phyloP scores from a whole-genome alignment of 805 yeast genomes.

The Metschnikowia koreensis region DNA sequence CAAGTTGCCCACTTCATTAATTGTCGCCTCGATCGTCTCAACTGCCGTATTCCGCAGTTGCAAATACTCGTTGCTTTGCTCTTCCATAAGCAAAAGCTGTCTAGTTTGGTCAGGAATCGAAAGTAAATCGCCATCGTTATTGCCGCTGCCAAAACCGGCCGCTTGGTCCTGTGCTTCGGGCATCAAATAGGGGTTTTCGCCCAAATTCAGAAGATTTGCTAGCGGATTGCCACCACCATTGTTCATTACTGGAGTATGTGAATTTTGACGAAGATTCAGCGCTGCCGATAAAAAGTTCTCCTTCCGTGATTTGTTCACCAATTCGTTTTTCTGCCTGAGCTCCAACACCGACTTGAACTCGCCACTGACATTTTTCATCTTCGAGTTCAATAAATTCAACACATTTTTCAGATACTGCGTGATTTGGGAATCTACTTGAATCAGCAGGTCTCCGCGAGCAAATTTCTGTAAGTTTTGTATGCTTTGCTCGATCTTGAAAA shows the following conservation, averaged over 20 bases:
- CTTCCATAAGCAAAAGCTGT: slow-evolving; percentile 80
- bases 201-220: slow-evolving; percentile 20
- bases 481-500: slow-evolving; percentile 73
- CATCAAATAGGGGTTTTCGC: slow-evolving; percentile 41
- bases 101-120: slow-evolving; percentile 79
- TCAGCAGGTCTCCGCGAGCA: slow-evolving; percentile 44
- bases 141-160: background rate
- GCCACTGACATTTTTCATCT: slow-evolving; percentile 88
- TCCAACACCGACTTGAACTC: slow-evolving; percentile 89
- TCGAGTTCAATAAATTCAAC: slow-evolving; percentile 79
- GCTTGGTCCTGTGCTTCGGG: slow-evolving; percentile 23
- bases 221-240: slow-evolving; percentile 3
- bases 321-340: slow-evolving; percentile 78
- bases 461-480: slow-evolving; percentile 60
- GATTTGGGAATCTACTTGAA: slow-evolving; percentile 56
- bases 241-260: slow-evolving; percentile 26
- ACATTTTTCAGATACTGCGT: slow-evolving; percentile 80
- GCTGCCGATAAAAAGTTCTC: slow-evolving; percentile 73
- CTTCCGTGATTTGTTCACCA: slow-evolving; percentile 75
- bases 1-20: slow-evolving; percentile 91
- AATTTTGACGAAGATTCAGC: slow-evolving; percentile 27
- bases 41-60: slow-evolving; percentile 87
- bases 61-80: slow-evolving; percentile 70
- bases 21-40: slow-evolving; percentile 94
- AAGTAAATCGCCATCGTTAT: slow-evolving; percentile 45